Base-by-base conservation (phyloP, 148 eudicot species). In the Vaccinium macrocarpon region DNA sequence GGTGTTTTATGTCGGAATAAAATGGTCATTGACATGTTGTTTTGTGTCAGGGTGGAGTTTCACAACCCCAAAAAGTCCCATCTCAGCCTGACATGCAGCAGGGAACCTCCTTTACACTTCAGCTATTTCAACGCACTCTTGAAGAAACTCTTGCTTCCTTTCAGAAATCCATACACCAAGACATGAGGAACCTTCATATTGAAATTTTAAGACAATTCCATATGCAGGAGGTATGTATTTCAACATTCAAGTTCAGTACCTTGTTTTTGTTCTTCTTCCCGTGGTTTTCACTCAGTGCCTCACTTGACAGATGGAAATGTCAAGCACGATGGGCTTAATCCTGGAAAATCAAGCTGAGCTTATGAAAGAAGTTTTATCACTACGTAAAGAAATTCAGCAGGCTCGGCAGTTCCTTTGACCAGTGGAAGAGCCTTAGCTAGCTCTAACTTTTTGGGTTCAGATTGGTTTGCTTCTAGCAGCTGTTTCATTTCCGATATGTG, bases 141-240 rank as follows among this genome's bases (percentile, higher is more conserved):
- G 95, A 94, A 80, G 99, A 97, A 92, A 92, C 97, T 77, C 98
- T 97, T 88, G 85, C 92, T 81, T 94, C 99, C 78, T 92, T 97
- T 80, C 99, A 97, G 86, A 94, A 92, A 86, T 93, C 98, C 79
- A 90, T 95, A 79, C 99, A 95, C 81, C 96, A 97, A 84, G 98
- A 97, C 75, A 91, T 95, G 87, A 91, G 98, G 80, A 97, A 95
- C 84, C 99, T 97, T 84, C 99, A 97, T 82, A 89, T 97, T 32
- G 99, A 97, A 92, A 89, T 97, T 79, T 85, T 97, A 79, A 93
- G 99, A 76, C 99, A 97, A 83, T 93, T 91, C 56, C 98, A 97
- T 82, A 88, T 97, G 95, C 99, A 95, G 88, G 98, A 97, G 98
- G 99, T 97, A 88, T 72, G 42, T 81, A 32, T 49, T 71, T 64